Conservation (phyloP, 352 stramenopile genomes). For the Blastocystis sp. region DNA sequence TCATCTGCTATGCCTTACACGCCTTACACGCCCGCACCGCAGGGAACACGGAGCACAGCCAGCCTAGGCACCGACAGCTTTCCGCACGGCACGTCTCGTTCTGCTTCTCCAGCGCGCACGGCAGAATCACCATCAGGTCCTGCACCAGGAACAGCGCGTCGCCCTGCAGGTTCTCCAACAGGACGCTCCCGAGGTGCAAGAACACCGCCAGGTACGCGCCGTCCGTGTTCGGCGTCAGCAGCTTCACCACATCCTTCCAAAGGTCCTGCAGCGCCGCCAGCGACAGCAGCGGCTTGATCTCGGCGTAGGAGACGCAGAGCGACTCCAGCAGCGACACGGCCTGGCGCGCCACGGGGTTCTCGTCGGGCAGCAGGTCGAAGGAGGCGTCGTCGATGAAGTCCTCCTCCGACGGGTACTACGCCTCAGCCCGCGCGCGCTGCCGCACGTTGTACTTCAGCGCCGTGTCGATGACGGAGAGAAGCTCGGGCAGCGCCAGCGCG, state of each 20-base stretch:
- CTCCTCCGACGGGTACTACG: constrained; percentile 23
- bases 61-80: constrained; percentile 29
- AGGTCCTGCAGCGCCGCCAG: not conserved
- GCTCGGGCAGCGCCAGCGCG: not conserved
- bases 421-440: not conserved
- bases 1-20: constrained; percentile 32
- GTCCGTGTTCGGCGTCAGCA: constrained; percentile 4
- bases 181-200: not conserved
- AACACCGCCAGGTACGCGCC: constrained; percentile 26
- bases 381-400: constrained; percentile 22
- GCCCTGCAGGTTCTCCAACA: not conserved
- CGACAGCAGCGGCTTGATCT: not conserved
- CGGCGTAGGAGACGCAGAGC: not conserved
- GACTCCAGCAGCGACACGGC: constrained; percentile 10
- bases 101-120: not conserved
- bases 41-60: constrained; percentile 37
- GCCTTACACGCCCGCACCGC: not conserved
- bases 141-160: constrained; percentile 13
- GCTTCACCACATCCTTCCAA: not conserved
- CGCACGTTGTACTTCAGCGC: constrained; percentile 43
- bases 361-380: not conserved
- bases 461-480: not conserved
- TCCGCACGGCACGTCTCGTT: constrained; percentile 39
- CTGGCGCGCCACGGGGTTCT: not conserved
- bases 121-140: constrained; percentile 16